These are phyloP conservation scores for Phanerochaete sordida DNA, from an alignment of 768 basidiomycete genomes.

Conservation along the genomic window DNA sequence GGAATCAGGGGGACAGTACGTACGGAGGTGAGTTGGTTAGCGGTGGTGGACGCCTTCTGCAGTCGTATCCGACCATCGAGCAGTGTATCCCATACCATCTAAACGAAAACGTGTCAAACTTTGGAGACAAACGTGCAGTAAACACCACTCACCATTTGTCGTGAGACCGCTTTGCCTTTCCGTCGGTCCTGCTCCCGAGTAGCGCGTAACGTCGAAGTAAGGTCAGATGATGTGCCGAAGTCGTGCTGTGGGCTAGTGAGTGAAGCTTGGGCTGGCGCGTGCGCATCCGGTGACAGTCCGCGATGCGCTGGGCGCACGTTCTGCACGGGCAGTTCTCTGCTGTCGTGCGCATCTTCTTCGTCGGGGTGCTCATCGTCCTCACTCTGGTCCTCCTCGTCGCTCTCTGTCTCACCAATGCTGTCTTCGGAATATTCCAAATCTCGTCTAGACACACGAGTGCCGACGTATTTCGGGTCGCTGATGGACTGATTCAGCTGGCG, in stretches of 20 bases:
- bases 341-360: not conserved
- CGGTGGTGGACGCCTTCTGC: conserved; percentile 71
- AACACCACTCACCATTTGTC: conserved; percentile 66
- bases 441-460: conserved; percentile 58
- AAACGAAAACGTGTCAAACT: not conserved
- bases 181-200: conserved; percentile 64
- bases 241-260: not conserved
- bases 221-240: conserved; percentile 27
- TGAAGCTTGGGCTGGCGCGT: not conserved
- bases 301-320: not conserved
- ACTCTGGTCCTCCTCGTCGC: conserved; percentile 16
- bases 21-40: conserved; percentile 66
- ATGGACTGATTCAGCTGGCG: conserved; percentile 63
- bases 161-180: conserved; percentile 82
- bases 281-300: not conserved
- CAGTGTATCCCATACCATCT: conserved; percentile 85
- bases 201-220: conserved; percentile 50
- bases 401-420: conserved; percentile 17
- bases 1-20: conserved; percentile 24
- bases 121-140: not conserved
- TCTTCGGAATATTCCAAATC: conserved; percentile 43
- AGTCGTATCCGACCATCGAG: conserved; percentile 89
- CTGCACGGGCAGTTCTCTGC: no score
- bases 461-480: conserved; percentile 77
- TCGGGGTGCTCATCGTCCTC: conserved; percentile 12